phyloP scores from a whole-genome alignment of 2,329 filamentous ascomycete genomes.

The Sclerotinia minor region DNA sequence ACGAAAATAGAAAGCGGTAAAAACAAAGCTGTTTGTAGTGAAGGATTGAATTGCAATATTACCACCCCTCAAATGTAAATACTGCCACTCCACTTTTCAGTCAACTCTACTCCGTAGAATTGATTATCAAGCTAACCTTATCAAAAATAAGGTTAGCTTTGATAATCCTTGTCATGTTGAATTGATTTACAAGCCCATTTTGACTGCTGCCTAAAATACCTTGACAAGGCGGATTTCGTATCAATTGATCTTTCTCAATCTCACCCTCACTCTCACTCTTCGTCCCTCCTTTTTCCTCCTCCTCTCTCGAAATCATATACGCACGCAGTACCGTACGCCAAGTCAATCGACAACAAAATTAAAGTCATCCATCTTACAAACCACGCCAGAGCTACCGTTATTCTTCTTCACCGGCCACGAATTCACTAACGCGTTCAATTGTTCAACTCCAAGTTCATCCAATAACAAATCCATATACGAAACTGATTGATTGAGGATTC shows the following conservation, averaged over 20 bases:
- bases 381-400: not conserved
- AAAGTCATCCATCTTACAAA: not conserved
- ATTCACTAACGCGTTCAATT: slow-evolving; percentile 1
- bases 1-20: not conserved
- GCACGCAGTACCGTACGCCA: not conserved
- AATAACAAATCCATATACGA: not conserved
- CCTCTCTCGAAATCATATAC: not conserved
- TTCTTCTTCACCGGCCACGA: slow-evolving; percentile 3
- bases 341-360: not conserved
- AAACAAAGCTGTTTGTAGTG: not conserved
- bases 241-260: not conserved
- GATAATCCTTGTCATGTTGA: not conserved
- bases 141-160: too few relatives aligned
- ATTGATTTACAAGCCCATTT: slow-evolving; percentile 4
- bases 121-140: not conserved
- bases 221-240: slow-evolving; percentile 5
- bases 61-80: not conserved
- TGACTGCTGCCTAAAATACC: slow-evolving; percentile 6
- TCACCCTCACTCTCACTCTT: too few relatives aligned
- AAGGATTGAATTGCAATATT: slow-evolving; percentile 5
- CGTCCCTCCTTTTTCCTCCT: not conserved
- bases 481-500: not conserved
- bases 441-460: not conserved
- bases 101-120: not conserved
- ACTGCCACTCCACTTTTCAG: not conserved